phyloP scores from a whole-genome alignment of 2,329 filamentous ascomycete genomes.

The Clonostachys sp. region DNA sequence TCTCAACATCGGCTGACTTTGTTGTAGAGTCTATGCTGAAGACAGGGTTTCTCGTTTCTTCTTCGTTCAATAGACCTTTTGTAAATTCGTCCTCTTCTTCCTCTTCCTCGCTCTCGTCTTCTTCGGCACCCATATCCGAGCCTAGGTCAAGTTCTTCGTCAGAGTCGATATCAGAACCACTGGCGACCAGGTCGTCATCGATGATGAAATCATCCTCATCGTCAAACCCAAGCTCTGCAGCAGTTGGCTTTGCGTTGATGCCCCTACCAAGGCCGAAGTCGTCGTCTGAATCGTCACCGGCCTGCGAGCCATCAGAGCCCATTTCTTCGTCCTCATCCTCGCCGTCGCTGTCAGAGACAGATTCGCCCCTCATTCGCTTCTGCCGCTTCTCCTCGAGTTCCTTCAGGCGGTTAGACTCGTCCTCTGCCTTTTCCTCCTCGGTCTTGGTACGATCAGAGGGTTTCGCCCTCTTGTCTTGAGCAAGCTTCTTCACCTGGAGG shows the following conservation, averaged over 20 bases:
- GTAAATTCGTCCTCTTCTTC: conserved; percentile 61
- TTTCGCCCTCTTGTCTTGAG: conserved; percentile 77
- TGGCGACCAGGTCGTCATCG: conserved; percentile 84
- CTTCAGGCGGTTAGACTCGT: conserved; percentile 72
- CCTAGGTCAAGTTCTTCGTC: conserved; percentile 22
- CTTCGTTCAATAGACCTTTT: conserved; percentile 59
- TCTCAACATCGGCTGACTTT: conserved; percentile 21
- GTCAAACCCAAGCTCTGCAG: conserved; percentile 68
- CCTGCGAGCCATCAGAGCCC: conserved; percentile 28
- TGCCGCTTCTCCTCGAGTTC: conserved; percentile 79
- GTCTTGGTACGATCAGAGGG: conserved; percentile 89
- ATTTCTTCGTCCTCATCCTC: conserved; percentile 42
- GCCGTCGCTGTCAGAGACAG: conserved; percentile 60
- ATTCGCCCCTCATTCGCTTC: conserved; percentile 82
- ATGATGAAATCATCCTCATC: conserved; percentile 94
- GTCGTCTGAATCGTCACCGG: conserved; percentile 33
- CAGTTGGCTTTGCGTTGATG: conserved; percentile 51
- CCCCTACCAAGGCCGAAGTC: conserved; percentile 57
- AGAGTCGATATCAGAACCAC: conserved; percentile 63
- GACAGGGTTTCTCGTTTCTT: conserved; percentile 48
- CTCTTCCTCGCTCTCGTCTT: conserved; percentile 31
- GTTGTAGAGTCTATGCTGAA: conserved; percentile 42
- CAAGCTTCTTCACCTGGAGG: conserved; percentile 72
- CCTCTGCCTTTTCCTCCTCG: conserved; percentile 75
- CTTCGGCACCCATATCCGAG: conserved; percentile 48